A percentile compares a stretch with the other conserved stretches of the same genome.
phyloP scores from a whole-genome alignment of 345 rosid genomes.

The Eucalyptus tenuipes region DNA sequence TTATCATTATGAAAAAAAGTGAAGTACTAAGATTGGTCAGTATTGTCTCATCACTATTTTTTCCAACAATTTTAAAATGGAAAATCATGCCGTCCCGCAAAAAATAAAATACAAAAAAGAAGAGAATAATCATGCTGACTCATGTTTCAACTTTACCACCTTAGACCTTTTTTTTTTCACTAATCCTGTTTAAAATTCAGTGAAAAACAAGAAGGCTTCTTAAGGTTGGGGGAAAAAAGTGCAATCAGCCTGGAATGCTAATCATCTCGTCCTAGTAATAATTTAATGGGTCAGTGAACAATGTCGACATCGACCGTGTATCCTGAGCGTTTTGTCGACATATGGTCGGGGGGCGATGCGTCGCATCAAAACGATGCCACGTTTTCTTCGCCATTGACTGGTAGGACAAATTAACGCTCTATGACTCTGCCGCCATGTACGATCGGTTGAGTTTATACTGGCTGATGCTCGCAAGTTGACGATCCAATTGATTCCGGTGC shows the following conservation, averaged over 20 bases:
- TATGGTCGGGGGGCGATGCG: not conserved
- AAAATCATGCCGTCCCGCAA: fast-evolving
- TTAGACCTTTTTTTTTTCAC: not conserved
- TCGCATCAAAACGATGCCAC: not conserved
- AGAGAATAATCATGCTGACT: not conserved
- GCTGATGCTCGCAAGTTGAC: not conserved
- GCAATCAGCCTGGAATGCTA: not conserved
- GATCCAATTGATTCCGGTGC: not conserved
- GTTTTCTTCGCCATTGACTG: not conserved
- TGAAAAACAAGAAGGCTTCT: not conserved
- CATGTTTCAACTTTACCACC: not conserved
- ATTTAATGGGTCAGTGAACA: not conserved
- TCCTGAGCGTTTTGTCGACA: not conserved
- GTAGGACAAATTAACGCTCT: not conserved
- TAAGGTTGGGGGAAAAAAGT: not conserved
- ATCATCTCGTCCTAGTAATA: not conserved
- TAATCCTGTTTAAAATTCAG: not conserved
- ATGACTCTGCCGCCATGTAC: not conserved
- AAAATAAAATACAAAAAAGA: not conserved
- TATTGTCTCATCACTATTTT: not conserved
- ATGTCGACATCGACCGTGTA: not conserved
- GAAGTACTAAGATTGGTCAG: not conserved
- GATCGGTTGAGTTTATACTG: not conserved
- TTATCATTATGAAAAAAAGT: not conserved
- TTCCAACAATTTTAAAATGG: not conserved